Conservation (phyloP, 108 stramenopile genomes). For the Aurantiochytrium sp. region DNA sequence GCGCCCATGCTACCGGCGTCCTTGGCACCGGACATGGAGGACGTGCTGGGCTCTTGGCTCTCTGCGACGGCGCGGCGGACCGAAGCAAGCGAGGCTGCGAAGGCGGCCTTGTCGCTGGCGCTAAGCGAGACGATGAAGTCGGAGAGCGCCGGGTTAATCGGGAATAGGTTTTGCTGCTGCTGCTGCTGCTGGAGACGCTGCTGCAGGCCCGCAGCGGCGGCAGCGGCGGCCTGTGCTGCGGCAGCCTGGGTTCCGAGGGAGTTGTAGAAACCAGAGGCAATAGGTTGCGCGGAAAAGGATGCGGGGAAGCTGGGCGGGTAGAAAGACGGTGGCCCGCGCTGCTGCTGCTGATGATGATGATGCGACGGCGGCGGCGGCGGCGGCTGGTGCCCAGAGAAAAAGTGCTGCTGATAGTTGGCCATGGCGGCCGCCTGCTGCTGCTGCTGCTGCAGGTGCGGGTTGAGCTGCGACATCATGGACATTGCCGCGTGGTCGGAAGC, state of each 20-base stretch:
- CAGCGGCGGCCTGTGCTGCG: too few species aligned
- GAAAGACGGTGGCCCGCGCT: background rate
- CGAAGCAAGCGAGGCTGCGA: too few species aligned
- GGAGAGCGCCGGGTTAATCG: too few species aligned
- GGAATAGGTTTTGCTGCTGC: background rate
- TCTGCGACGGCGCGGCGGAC: too few species aligned
- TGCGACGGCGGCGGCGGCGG: too few species aligned
- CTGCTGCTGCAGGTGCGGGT: background rate
- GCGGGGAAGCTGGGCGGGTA: background rate
- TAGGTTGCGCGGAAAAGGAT: background rate
- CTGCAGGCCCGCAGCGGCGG: background rate
- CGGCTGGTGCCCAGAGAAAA: background rate
- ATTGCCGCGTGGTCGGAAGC: background rate
- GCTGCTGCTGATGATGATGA: conserved; percentile 1
- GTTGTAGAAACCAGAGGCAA: background rate
- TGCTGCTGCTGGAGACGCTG: background rate
- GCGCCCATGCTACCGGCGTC: background rate
- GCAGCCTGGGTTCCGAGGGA: background rate
- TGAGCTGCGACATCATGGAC: background rate
- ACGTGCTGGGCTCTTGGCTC: too few species aligned
- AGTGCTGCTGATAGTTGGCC: background rate
- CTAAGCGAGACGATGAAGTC: too few species aligned
- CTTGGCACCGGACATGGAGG: too few species aligned
- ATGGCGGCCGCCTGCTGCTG: background rate
- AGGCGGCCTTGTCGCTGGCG: too few species aligned